Evolutionary conservation across 2,329 filamentous ascomycete genomes (phyloP), one percentile per base, ranked within the genome.

Genomic region (Sporothrix phasma): DNA sequence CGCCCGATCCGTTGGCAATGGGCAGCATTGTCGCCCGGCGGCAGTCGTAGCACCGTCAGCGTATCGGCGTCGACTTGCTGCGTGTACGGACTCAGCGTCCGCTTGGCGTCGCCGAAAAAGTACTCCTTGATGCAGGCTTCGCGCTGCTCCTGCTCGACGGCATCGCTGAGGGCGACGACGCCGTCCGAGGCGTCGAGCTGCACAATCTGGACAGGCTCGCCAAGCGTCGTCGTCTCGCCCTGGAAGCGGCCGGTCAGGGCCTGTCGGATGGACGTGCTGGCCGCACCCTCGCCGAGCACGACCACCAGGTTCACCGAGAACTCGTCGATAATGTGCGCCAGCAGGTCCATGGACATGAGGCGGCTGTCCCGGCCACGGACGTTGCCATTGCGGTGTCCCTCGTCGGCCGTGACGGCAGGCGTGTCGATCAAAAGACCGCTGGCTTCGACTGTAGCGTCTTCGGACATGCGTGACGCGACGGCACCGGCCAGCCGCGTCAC

Each of bases 351-450:
- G 31, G 84, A 85, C 41, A 81, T 64, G 0, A 53, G 24, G 13
- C 34, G 26, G 17, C 26, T 58, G 41, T 78, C 1, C 87, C 54
- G 58, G 46, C 41, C 19, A 24, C 37, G n/a, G 37, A 22, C 62
- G 56, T 46, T 19, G 49, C 43, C 34, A 5, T 11, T 26, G 34
- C 19, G 22, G 26, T 45, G 19, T 22, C 22, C 10, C 3, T 6
- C 47, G 39, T 83, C 86, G 67, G 85, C 86, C 37, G 88, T 81
- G 29, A 87, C 78, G 1, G 88, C 88, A 4, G 90, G 86, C 2
- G 89, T 90, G 75, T 99, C 94, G 69, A 99, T 87, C 63, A 99
- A 84, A 69, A 96, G 83, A 0, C 94, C 94, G 2, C 89, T 83
- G 63, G 82, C 81, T 72, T 85, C 87, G 8, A 89, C 87, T 26